Conservation (phyloP, 805 yeast species). For the Suhomyces sp. region DNA sequence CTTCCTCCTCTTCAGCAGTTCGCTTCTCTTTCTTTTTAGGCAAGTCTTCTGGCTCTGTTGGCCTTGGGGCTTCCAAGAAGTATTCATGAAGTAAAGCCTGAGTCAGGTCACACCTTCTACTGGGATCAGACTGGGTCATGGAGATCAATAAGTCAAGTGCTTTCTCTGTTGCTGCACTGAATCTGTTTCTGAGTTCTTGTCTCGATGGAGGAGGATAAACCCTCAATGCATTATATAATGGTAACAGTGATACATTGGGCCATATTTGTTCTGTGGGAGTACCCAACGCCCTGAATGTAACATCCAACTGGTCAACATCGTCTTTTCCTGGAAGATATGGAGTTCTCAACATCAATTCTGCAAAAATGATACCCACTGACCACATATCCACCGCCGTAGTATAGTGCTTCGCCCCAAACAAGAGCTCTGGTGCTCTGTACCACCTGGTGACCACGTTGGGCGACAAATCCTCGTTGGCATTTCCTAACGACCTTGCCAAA, state of each 20-base stretch:
- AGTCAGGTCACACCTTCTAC: constrained; percentile 63
- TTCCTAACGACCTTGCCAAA: constrained; percentile 79
- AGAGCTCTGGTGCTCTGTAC: constrained; percentile 80
- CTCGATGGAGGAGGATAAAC: constrained; percentile 83
- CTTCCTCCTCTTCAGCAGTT: constrained; percentile 17
- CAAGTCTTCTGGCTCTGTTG: constrained; percentile 65
- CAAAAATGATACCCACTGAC: constrained; percentile 68
- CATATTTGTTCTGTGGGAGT: constrained; percentile 91
- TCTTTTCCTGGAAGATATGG: constrained; percentile 94
- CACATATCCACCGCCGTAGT: constrained; percentile 46
- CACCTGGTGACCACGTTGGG: constrained; percentile 96
- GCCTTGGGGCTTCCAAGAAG: constrained; percentile 71
- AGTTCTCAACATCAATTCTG: constrained; percentile 90
- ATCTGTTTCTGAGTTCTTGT: constrained; percentile 75
- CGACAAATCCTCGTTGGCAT: constrained; percentile 71
- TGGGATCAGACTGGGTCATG: constrained; percentile 77
- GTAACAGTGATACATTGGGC: constrained; percentile 84
- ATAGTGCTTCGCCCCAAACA: constrained; percentile 46
- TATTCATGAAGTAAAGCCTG: constrained; percentile 64
- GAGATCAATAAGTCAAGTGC: constrained; percentile 75
- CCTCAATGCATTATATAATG: constrained; percentile 69
- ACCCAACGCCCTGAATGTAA: constrained; percentile 94
- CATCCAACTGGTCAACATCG: constrained; percentile 85
- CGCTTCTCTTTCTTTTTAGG: constrained; percentile 48
- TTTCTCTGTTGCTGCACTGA: constrained; percentile 85